Evolutionary conservation across 2,329 filamentous ascomycete species (phyloP), one percentile per base, ranked within the genome.

Genomic region (Biscogniauxia marginata): DNA sequence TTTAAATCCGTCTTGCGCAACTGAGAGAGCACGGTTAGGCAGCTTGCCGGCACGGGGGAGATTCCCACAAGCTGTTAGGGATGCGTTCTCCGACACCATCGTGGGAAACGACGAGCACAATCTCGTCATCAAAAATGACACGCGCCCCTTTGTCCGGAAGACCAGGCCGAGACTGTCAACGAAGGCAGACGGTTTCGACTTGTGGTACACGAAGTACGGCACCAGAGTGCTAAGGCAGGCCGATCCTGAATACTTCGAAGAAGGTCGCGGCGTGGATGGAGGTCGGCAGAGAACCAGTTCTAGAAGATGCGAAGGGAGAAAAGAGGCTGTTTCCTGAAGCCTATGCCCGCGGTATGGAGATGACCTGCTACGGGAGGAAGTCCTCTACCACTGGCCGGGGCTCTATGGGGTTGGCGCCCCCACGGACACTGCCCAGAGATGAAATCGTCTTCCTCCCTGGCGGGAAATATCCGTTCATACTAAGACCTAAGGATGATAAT

Each of bases 361-460:
- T 49, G 13, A 50, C 46, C 18, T 61, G 49, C 18, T 61, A 57
- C 45, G 54, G 59, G 4, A 54, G 56, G 16, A 55, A 30, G 25
- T 54, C 59, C 16, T 61, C 59, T 45, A 53, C 47, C n/a, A 59
- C 56, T 2, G 52, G 50, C n/a, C 46, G 50, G 16, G 59, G 56
- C 1, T 61, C 59, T 13, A 61, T 61, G 54, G 59, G 59, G 3
- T 44, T 61, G 11, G 56, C 59, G 7, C 53, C 56, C 11, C 54
- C 56, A 5, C 39, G n/a, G 3, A 48, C 56, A 16, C 53, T 46
- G 20, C 23, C 34, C 11, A 52, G 54, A 2, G 56, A 61, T 18
- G 45, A 54, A 9, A 52, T 61, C 13, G 56, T 56, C 5, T 61
- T 61, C 34, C 25, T 57, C 5, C 59, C 59, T 2, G 59, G 59